These are phyloP conservation scores for Picea abies DNA, from an alignment of 83 land plant species.

Conservation along the genomic window DNA sequence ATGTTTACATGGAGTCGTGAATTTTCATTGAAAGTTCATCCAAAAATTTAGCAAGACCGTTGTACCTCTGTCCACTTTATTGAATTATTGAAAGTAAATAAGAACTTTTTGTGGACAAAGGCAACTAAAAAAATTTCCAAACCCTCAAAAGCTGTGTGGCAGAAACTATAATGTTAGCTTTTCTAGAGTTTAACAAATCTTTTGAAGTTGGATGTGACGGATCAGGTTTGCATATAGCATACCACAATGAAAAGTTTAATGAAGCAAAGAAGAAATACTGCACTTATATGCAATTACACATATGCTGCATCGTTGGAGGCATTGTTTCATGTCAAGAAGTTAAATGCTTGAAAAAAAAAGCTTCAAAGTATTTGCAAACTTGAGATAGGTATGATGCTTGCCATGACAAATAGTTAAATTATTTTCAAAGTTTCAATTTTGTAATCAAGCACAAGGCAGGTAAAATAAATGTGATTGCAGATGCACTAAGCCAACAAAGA, in stretches of 20 bases:
- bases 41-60: neutral
- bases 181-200: neutral
- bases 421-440: neutral
- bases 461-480: neutral
- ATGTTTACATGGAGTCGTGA: neutral
- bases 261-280: neutral
- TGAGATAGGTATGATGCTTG: neutral
- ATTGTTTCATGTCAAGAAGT: neutral
- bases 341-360: neutral
- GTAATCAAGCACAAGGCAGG: neutral
- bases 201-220: neutral
- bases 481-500: conserved; percentile 2
- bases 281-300: neutral
- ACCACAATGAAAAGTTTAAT: neutral
- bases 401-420: neutral
- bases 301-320: neutral
- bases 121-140: neutral
- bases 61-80: neutral
- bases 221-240: neutral
- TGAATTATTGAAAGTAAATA: neutral
- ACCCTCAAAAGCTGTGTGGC: neutral
- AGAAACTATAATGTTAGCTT: neutral
- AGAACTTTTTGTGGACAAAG: neutral
- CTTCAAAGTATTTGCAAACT: neutral
- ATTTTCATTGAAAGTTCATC: neutral